Evolutionary conservation across 768 basidiomycete genomes (phyloP).

Genomic region (Hortiboletus flavorubellus): DNA sequence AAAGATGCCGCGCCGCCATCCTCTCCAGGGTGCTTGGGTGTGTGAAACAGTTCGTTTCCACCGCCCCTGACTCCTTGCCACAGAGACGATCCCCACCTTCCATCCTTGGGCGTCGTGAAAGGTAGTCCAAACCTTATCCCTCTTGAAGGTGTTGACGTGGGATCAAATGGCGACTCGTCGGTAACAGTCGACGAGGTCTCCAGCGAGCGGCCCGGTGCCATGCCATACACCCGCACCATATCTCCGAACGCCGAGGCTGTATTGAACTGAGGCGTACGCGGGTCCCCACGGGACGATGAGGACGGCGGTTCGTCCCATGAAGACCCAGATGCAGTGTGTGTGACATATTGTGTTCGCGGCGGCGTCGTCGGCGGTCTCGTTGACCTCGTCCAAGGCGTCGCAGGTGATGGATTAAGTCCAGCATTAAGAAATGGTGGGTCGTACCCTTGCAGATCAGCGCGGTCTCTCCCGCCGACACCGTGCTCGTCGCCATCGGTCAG

Average conservation of each 20-base stretch:
- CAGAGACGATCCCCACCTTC: slow-evolving; percentile 34
- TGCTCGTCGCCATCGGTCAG: slow-evolving; percentile 52
- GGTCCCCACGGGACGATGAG: slow-evolving; percentile 48
- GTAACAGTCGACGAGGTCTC: slow-evolving; percentile 27
- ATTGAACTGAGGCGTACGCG: slow-evolving; percentile 50
- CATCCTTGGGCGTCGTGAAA: slow-evolving; percentile 64
- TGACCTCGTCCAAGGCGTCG: slow-evolving; percentile 43
- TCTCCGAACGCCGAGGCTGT: slow-evolving; percentile 30
- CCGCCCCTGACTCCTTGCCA: slow-evolving; percentile 30
- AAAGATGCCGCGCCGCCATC: slow-evolving; percentile 14
- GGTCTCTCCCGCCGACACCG: background rate
- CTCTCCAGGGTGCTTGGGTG: slow-evolving; percentile 42
- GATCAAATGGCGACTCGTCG: slow-evolving; percentile 68
- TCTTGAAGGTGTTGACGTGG: slow-evolving; percentile 77
- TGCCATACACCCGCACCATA: slow-evolving; percentile 38
- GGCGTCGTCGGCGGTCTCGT: slow-evolving; percentile 48
- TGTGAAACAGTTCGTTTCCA: slow-evolving; percentile 47
- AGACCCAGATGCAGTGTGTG: slow-evolving; percentile 35
- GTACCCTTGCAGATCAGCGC: slow-evolving; percentile 34
- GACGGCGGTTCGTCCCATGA: slow-evolving; percentile 43
- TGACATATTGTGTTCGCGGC: slow-evolving; percentile 27
- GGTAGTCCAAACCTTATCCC: slow-evolving; percentile 60
- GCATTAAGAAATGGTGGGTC: slow-evolving; percentile 62
- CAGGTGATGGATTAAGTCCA: slow-evolving; percentile 52
- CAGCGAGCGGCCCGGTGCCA: slow-evolving; percentile 37